Conservation (phyloP, 805 yeast genomes). For the Candida qinlingensis region DNA sequence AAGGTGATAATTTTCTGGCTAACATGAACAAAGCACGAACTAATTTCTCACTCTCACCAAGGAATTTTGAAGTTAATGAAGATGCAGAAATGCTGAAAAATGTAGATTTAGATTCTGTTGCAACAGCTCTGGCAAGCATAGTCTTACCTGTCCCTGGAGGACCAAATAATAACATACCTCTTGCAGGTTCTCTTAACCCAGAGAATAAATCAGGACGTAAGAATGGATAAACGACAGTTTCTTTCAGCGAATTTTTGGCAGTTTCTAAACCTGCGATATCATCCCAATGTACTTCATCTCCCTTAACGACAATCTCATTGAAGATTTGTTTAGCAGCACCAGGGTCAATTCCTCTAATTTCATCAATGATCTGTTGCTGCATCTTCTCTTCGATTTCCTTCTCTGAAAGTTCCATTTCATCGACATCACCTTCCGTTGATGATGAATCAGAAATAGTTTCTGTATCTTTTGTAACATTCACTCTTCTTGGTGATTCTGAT, state of each 20-base stretch:
- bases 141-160: conserved; percentile 99
- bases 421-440: conserved; percentile 14
- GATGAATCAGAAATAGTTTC: conserved; percentile 21
- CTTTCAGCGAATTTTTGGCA: conserved; percentile 86
- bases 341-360: conserved; percentile 66
- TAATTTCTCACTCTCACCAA: conserved; percentile 90
- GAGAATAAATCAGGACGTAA: conserved; percentile 87
- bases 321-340: conserved; percentile 77
- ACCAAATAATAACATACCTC: conserved; percentile 94
- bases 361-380: conserved; percentile 30
- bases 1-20: conserved; percentile 85
- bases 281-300: conserved; percentile 93
- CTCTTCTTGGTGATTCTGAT: conserved; percentile 19
- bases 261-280: conserved; percentile 90
- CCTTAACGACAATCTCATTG: conserved; percentile 83
- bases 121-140: conserved; percentile 96
- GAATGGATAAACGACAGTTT: conserved; percentile 95
- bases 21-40: conserved; percentile 83
- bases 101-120: conserved; percentile 91
- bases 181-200: conserved; percentile 90
- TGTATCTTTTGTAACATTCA: conserved; percentile 17
- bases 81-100: conserved; percentile 92
- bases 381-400: conserved; percentile 25
- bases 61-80: conserved; percentile 70
- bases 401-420: conserved; percentile 23